phyloP scores from a whole-genome alignment of 768 basidiomycete genomes.

The Heimioporus sp. region DNA sequence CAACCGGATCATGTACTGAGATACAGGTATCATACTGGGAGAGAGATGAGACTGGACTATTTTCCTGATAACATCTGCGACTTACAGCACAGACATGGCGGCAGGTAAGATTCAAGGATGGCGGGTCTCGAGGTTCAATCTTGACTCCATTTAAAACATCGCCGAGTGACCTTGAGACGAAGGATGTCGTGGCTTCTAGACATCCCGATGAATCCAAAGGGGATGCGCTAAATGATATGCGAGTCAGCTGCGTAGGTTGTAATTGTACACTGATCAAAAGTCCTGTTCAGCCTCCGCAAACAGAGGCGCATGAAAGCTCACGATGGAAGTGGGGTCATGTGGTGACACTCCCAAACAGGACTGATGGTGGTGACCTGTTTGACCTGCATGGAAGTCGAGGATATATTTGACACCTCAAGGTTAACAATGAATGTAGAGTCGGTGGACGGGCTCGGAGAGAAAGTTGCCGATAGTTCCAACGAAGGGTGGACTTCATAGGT shows the following conservation, averaged over 20 bases:
- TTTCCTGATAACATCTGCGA: neutral
- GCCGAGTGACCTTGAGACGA: conserved; percentile 50
- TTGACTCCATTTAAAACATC: conserved; percentile 48
- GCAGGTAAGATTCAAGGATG: conserved; percentile 53
- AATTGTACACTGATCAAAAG: conserved; percentile 38
- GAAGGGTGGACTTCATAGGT: conserved; percentile 60
- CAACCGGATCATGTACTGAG: conserved; percentile 19
- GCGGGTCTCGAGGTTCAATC: conserved; percentile 43
- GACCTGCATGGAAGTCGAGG: conserved; percentile 42
- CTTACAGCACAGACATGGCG: conserved; percentile 47
- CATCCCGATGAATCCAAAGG: conserved; percentile 37
- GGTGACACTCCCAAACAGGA: conserved; percentile 60
- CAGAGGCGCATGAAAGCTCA: conserved; percentile 33
- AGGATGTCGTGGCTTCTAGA: conserved; percentile 44
- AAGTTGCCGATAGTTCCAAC: conserved; percentile 49
- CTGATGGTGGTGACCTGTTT: conserved; percentile 65
- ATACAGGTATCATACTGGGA: conserved; percentile 12
- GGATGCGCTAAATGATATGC: conserved; percentile 41
- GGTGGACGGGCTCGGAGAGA: conserved; percentile 47
- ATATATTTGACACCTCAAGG: conserved; percentile 55
- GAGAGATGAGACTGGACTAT: conserved; percentile 1
- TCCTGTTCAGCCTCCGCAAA: conserved; percentile 4
- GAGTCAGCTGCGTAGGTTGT: conserved; percentile 47
- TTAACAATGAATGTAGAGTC: conserved; percentile 53
- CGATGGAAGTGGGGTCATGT: conserved; percentile 38